A percentile compares a stretch with the other conserved stretches of the same genome.
phyloP scores from a whole-genome alignment of 169 alveolate genomes.

The Plasmodium vinckei region DNA sequence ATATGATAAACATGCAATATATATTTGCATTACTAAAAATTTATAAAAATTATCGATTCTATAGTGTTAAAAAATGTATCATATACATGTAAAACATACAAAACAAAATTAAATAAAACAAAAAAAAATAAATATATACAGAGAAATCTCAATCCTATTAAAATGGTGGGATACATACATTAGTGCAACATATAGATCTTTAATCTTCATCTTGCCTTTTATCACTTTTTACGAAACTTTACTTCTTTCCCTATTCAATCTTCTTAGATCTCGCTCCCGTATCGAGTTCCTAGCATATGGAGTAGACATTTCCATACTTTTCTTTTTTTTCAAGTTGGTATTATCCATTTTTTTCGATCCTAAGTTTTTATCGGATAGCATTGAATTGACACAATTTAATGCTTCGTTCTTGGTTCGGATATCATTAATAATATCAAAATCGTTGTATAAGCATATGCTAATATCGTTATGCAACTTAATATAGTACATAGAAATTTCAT shows the following conservation, averaged over 20 bases:
- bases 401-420: constrained; percentile 58
- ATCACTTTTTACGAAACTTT: constrained; percentile 3
- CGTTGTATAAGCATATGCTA: constrained; percentile 44
- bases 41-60: too few relatives aligned
- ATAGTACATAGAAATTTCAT: constrained; percentile 28
- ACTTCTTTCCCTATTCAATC: constrained; percentile 66
- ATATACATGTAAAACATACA: too few relatives aligned
- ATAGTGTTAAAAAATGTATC: too few relatives aligned
- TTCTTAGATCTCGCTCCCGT: constrained; percentile 57
- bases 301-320: not conserved
- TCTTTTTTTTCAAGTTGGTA: constrained; percentile 27
- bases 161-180: too few relatives aligned
- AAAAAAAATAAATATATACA: too few relatives aligned
- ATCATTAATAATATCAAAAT: constrained; percentile 52
- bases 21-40: too few relatives aligned
- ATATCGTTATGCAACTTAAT: constrained; percentile 43
- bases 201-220: too few relatives aligned
- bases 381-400: constrained; percentile 44
- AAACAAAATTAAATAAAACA: too few relatives aligned
- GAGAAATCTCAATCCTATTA: too few relatives aligned
- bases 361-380: constrained; percentile 27
- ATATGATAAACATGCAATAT: too few relatives aligned
- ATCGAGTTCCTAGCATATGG: constrained; percentile 29
- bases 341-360: constrained; percentile 31
- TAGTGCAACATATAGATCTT: too few relatives aligned